Evolutionary conservation across 345 rosid genomes (phyloP), one percentile per base, ranked within the genome.

Genomic region (Brassica incana): DNA sequence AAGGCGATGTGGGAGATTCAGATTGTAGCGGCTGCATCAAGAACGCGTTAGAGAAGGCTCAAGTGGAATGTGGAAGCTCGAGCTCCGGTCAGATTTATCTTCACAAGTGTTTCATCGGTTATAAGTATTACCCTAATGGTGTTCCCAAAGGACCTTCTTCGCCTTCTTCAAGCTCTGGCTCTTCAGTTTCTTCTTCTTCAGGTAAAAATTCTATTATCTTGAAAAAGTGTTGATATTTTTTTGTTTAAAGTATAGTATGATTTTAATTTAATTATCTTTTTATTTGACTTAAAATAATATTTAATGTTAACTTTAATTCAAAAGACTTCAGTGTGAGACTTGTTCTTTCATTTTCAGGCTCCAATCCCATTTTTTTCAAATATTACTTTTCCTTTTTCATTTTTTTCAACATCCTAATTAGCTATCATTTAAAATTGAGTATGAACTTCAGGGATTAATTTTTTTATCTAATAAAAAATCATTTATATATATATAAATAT

Each of bases 1-100:
- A 95, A 78, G 99, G 99, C 2, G 98, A 93, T 74, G 78, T 95
- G 11, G 99, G 98, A 38, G 98, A 90, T 84, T 88, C 97, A 0
- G 99, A 95, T 84, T 95, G 99, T 77, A 95, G 87, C 4, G 88
- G 80, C 2, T 95, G 99, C 81, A 83, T 91, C 11, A 91, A 87
- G 71, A 87, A 66, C 76, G 99, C 99, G 43, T 83, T 88, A 23
- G 93, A 93, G 81, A 85, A 77, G 73, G 94, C 97, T 75, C 98
- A 95, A 81, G 97, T 89, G 4, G 99, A 95, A 75, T 95, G 99
- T 82, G 99, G 99, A 29, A 84, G 85, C 77, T 83, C 99, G 38
- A 81, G 80, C 12, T 91, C 95, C 2, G 97, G 92, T 69, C 98
- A 95, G 85, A 79, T 95, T 33, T 95, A 93, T 84, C 86, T 95